Evolutionary conservation across 352 stramenopile species (phyloP).

Genomic region (Pythium vanterpoolii): DNA sequence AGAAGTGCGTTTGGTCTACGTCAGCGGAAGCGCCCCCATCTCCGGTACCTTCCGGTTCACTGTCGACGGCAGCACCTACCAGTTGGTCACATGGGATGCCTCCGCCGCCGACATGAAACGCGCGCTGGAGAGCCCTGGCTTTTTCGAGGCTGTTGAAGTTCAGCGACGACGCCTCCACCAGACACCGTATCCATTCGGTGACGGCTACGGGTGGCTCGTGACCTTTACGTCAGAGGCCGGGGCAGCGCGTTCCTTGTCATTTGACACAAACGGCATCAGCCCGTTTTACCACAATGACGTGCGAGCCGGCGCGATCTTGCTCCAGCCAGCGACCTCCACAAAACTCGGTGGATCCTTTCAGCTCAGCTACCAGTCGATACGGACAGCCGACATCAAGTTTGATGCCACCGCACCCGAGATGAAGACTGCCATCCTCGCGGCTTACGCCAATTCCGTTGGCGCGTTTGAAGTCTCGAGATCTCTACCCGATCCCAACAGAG

Average conservation of each 20-base stretch:
- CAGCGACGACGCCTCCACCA: slow-evolving; percentile 26
- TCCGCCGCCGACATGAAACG: slow-evolving; percentile 23
- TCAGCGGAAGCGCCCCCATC: slow-evolving; percentile 34
- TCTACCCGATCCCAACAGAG: slow-evolving; percentile 27
- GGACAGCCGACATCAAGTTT: slow-evolving; percentile 39
- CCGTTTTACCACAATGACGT: slow-evolving; percentile 27
- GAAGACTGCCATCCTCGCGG: slow-evolving; percentile 29
- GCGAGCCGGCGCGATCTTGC: slow-evolving; percentile 24
- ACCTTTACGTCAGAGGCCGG: slow-evolving; percentile 43
- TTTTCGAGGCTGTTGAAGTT: slow-evolving; percentile 28
- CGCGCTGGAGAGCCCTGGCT: slow-evolving; percentile 25
- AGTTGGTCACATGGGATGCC: slow-evolving; percentile 30
- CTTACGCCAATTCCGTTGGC: slow-evolving; percentile 18
- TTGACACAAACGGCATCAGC: slow-evolving; percentile 23
- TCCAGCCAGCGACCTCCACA: slow-evolving; percentile 27
- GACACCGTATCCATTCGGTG: slow-evolving; percentile 29
- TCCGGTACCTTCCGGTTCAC: slow-evolving; percentile 27
- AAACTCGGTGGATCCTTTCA: slow-evolving; percentile 34
- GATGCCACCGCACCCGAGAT: slow-evolving; percentile 37
- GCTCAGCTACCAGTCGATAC: slow-evolving; percentile 31
- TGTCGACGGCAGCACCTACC: slow-evolving; percentile 19
- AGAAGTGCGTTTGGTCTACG: slow-evolving; percentile 41
- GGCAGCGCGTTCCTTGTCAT: slow-evolving; percentile 21
- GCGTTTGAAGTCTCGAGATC: slow-evolving; percentile 30
- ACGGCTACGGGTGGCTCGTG: slow-evolving; percentile 49